phyloP scores from a whole-genome alignment of 2,329 filamentous ascomycete species.

The Fusarium sp. region DNA sequence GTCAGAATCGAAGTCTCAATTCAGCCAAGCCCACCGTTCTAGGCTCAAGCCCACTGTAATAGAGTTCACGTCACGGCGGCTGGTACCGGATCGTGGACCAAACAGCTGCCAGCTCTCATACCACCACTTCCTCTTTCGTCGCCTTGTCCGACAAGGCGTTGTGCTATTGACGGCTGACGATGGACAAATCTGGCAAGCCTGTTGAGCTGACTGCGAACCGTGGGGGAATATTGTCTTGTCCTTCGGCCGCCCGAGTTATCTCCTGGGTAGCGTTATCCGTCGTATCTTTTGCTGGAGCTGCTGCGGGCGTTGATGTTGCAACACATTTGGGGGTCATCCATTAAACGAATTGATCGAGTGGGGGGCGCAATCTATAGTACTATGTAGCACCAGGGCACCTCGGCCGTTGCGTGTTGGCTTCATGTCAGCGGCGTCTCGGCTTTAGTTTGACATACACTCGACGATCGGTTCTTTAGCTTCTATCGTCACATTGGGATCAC shows the following conservation, averaged over 20 bases:
- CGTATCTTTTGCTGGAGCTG: conserved; percentile 35
- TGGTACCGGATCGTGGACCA: conserved; percentile 29
- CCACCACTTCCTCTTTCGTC: conserved; percentile 39
- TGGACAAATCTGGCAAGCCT: conserved; percentile 24
- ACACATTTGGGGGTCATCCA: conserved; percentile 16
- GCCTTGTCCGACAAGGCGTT: conserved; percentile 30
- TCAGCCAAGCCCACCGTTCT: conserved; percentile 28
- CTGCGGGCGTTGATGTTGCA: conserved; percentile 40
- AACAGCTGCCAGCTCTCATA: conserved; percentile 19
- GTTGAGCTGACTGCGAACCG: conserved; percentile 34
- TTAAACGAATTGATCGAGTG: conserved; percentile 14
- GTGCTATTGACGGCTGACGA: conserved; percentile 20
- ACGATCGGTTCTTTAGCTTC: background rate
- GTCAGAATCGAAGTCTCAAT: conserved; percentile 9
- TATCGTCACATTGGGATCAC: conserved; percentile 12
- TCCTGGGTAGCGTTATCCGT: conserved; percentile 22
- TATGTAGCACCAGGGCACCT: background rate
- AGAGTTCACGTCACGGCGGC: conserved; percentile 37
- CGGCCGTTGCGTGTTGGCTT: background rate
- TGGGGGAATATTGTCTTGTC: conserved; percentile 34
- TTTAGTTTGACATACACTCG: background rate
- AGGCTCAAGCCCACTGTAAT: conserved; percentile 21
- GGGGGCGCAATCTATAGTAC: conserved; percentile 7
- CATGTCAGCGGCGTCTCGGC: background rate
- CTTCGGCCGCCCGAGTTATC: conserved; percentile 39